Evolutionary conservation across 2,329 filamentous ascomycete genomes (phyloP).

Genomic region (Phaeosphaeriaceae sp.): DNA sequence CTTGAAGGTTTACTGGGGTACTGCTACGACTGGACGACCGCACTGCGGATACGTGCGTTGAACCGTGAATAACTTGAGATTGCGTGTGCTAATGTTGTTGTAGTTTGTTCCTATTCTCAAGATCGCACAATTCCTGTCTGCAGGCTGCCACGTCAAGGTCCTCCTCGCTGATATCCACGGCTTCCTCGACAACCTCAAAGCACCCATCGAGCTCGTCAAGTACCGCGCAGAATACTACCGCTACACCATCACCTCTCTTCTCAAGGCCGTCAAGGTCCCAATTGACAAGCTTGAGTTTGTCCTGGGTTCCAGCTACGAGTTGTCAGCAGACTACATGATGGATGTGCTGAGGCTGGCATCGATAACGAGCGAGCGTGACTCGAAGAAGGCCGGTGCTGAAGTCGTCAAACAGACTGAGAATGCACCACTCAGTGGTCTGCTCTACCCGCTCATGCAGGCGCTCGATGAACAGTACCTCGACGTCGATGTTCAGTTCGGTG

Average conservation of each 20-base stretch:
- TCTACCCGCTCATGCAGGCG: constrained; percentile 88
- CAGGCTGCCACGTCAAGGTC: constrained; percentile 82
- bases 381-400: constrained; percentile 89
- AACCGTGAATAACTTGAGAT: no score
- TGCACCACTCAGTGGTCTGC: constrained; percentile 73
- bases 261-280: constrained; percentile 79
- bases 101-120: constrained; percentile 83
- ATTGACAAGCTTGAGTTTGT: constrained; percentile 84
- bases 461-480: constrained; percentile 84
- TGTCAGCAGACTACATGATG: constrained; percentile 74
- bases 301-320: constrained; percentile 83
- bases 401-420: constrained; percentile 91
- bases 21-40: constrained; percentile 83
- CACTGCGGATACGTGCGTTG: constrained; percentile 75
- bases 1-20: constrained; percentile 87
- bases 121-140: constrained; percentile 84
- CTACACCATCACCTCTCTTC: constrained; percentile 74
- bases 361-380: constrained; percentile 77
- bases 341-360: constrained; percentile 81
- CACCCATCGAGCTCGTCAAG: constrained; percentile 85
- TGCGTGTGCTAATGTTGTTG: constrained; percentile 12
- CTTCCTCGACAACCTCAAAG: constrained; percentile 84
- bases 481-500: constrained; percentile 86
- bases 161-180: constrained; percentile 72
- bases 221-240: constrained; percentile 85